Evolutionary conservation across 768 basidiomycete genomes (phyloP), one percentile per base, ranked within the genome.

Genomic region (Hypsizygus marmoreus): DNA sequence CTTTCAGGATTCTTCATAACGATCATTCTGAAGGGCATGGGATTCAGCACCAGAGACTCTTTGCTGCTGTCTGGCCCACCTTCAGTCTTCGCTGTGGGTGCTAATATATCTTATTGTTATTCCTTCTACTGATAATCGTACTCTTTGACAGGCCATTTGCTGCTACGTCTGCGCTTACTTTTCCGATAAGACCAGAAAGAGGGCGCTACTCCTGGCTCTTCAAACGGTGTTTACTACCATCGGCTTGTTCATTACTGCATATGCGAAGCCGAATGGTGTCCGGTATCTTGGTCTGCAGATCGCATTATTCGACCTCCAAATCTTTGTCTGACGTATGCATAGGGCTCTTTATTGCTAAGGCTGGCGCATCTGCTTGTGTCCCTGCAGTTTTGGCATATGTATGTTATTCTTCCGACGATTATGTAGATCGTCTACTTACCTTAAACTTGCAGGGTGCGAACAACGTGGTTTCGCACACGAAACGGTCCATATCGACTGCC

Each of bases 311-410:
- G 12, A 2, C 2, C 22, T 26, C 5, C 10, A 16, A 9, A 10
- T 29, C 2, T 19, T 11, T 39, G 8, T 23, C 40, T 25, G 10
- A 45, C 13, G 9, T 17, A 4, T 20, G 4, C 11, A 37, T 29
- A 56, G 60, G 60, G 2, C 53, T 60, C n/a, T 73, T 70, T 54
- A 53, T 73, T 8, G 56, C 58, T 12, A 62, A 63, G 33, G 64
- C 57, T 5, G 72, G 72, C 35, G 62, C 67, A 16, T 62, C 68
- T 3, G 62, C 67, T 7, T 63, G 61, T 47, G 57, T 72, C 14
- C 70, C 72, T 13, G 63, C 64, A 20, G 54, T 72, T 31, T 53
- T 73, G 7, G 70, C 69, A 41, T 72, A 72, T 50, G 68, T 71
- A 9, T 55, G 70, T 62, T 17, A n/a, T 16, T 36, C 14, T 4